Percentiles rank a stretch among this genome's conserved stretches.
Conservation (phyloP, 2,329 filamentous ascomycete species). For the Trichoderma sp. region DNA sequence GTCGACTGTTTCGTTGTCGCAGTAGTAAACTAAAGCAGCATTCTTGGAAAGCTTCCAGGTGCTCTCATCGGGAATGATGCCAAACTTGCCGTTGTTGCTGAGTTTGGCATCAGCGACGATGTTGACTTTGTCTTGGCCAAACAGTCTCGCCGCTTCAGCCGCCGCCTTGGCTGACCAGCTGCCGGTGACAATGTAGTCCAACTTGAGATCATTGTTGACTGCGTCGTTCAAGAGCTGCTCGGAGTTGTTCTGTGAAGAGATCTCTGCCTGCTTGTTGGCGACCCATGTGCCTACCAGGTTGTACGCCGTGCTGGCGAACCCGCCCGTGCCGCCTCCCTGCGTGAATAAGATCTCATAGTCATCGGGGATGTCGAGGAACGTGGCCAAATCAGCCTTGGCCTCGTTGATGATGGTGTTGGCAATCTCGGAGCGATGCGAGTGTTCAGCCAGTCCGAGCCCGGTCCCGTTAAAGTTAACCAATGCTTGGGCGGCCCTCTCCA, state of each 20-base stretch:
- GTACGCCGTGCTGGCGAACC: constrained; percentile 56
- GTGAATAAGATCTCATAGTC: constrained; percentile 89
- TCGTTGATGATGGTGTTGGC: constrained; percentile 78
- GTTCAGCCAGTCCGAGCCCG: constrained; percentile 75
- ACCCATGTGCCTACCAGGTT: not conserved
- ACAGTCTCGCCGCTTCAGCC: constrained; percentile 70
- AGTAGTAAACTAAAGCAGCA: constrained; percentile 80
- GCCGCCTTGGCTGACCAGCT: constrained; percentile 86
- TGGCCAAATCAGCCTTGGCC: constrained; percentile 71
- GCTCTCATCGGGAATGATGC: constrained; percentile 74
- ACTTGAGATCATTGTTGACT: constrained; percentile 69
- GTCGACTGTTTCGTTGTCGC: constrained; percentile 93
- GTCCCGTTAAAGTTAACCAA: constrained; percentile 80
- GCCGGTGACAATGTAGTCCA: constrained; percentile 79
- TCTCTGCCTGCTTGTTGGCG: not conserved
- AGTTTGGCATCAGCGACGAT: constrained; percentile 69
- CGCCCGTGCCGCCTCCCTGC: constrained; percentile 81
- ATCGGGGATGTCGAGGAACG: constrained; percentile 77
- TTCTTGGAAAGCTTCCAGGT: constrained; percentile 73
- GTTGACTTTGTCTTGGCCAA: constrained; percentile 56
- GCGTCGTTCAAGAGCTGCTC: constrained; percentile 58
- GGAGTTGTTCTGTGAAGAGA: not conserved
- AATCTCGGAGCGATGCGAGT: constrained; percentile 81
- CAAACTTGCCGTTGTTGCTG: constrained; percentile 76
- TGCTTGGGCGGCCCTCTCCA: constrained; percentile 73